These are phyloP conservation scores for Gymnopus androsaceus DNA, from an alignment of 1,284 basidiomycete species.

Conservation along the genomic window DNA sequence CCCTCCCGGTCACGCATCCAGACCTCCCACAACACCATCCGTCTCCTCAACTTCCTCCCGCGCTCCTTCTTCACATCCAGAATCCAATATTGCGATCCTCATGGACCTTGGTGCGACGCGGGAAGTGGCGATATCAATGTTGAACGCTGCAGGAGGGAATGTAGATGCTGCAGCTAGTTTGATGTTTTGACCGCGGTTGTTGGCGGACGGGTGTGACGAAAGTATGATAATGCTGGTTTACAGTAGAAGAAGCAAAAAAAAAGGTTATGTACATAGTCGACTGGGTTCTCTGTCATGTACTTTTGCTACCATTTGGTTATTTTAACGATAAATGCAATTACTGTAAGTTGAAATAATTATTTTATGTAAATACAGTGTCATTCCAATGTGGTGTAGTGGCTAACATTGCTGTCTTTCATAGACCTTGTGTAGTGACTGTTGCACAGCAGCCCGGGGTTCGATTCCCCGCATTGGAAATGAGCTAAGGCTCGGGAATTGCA, in stretches of 20 bases:
- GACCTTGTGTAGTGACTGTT: background rate
- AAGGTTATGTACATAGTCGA: too few species aligned
- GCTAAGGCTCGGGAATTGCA: too few species aligned
- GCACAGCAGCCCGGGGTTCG: slow-evolving; percentile 18
- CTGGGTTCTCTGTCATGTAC: too few species aligned
- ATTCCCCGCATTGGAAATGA: slow-evolving; percentile 7
- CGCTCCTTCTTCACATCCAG: slow-evolving; percentile 40
- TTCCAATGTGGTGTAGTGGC: slow-evolving; percentile 20
- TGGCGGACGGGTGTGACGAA: background rate
- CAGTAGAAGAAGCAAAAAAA: too few species aligned
- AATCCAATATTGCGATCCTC: slow-evolving; percentile 55
- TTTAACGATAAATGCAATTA: too few species aligned
- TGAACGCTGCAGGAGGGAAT: slow-evolving; percentile 84
- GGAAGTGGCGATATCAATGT: slow-evolving; percentile 73
- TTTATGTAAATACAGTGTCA: background rate
- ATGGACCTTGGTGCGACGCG: slow-evolving; percentile 76
- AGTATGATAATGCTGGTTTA: too few species aligned
- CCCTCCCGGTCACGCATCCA: background rate
- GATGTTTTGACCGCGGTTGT: slow-evolving; percentile 57
- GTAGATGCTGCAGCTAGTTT: slow-evolving; percentile 88
- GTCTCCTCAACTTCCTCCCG: background rate
- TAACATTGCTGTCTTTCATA: slow-evolving; percentile 20
- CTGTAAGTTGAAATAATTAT: too few species aligned
- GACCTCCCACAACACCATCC: slow-evolving; percentile 1
- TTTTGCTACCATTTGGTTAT: too few species aligned